Evolutionary conservation across 2,329 filamentous ascomycete genomes (phyloP), one percentile per base, ranked within the genome.

Genomic region (Scopulariopsis brevicaulis): DNA sequence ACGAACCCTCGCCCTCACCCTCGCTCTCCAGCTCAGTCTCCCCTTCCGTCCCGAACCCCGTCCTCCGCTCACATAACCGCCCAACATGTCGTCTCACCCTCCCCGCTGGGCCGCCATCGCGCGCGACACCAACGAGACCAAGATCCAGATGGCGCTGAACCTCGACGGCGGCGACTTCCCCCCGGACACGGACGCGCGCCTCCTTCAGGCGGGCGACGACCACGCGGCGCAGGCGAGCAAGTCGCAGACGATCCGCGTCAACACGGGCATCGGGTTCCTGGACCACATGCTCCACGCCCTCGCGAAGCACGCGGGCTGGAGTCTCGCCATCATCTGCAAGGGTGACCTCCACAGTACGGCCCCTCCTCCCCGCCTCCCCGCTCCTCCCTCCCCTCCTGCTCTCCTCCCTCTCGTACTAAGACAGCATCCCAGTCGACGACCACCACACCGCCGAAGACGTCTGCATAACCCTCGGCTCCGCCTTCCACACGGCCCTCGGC

Each of bases 201-300:
- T 84, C 60, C 72, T 77, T 62, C 73, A 78, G 18, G 65, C 64
- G 22, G 55, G 61, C 28, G 70, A 74, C 59, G 74, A 72, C 40
- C 94, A 99, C 70, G 93, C 94, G 34, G 86, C 86, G 1, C 93
- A 99, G 73, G 78, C 84, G 63, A 93, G 89, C 64, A 85, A 87
- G 64, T 89, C 86, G 50, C 94, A 97, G 73, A 85, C 84, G 60
- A 96, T 97, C 69, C 84, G 84, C 68, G 80, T 97, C 64, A 86
- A 90, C 78, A 96, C 93, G 0, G 94, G 94, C 63, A 96, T 99
- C 71, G 94, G 94, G 1, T 99, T 99, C 74, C 80, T 99, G 59
- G 94, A 99, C 76, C 94, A 99, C 78, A 97, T 99, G 93, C 81
- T 97, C 55, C 94, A 99, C 73, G 94, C 94, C 6, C 81, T 97